Percentiles rank a stretch among this genome's conserved stretches.
Conservation (phyloP, 352 stramenopile species). For the Globisporangium splendens region DNA sequence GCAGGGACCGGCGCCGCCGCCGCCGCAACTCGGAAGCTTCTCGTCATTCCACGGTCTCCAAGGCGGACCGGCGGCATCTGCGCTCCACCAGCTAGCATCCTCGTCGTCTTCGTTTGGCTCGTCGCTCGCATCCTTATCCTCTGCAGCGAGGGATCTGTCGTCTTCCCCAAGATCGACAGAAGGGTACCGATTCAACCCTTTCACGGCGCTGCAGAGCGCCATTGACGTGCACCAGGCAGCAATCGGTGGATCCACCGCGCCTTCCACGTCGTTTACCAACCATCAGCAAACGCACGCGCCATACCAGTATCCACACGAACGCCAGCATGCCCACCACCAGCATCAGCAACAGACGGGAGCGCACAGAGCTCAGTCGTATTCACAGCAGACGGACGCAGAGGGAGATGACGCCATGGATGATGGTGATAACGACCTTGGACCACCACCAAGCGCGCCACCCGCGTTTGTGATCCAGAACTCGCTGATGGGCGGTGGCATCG, state of each 20-base stretch:
- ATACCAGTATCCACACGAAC: slow-evolving; percentile 16
- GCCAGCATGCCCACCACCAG: background rate
- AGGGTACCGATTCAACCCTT: slow-evolving; percentile 53
- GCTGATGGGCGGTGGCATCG: slow-evolving; percentile 80
- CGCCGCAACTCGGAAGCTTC: slow-evolving; percentile 20
- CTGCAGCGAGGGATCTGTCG: slow-evolving; percentile 14
- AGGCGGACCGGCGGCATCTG: slow-evolving; percentile 20
- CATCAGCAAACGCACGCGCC: background rate
- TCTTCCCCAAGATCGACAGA: background rate
- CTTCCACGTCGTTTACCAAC: background rate
- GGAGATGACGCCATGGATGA: slow-evolving; percentile 10
- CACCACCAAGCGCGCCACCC: slow-evolving; percentile 53
- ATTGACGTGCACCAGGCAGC: slow-evolving; percentile 37
- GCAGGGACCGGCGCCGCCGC: slow-evolving; percentile 11
- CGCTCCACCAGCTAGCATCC: slow-evolving; percentile 54
- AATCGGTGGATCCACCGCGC: background rate
- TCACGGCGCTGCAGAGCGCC: slow-evolving; percentile 55
- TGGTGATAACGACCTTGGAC: slow-evolving; percentile 42
- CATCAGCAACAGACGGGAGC: slow-evolving; percentile 3
- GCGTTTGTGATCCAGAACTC: slow-evolving; percentile 72
- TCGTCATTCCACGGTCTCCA: slow-evolving; percentile 1
- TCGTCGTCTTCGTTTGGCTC: slow-evolving; percentile 46
- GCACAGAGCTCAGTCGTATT: background rate
- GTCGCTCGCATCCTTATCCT: slow-evolving; percentile 18
- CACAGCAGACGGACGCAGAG: slow-evolving; percentile 2